phyloP scores from a whole-genome alignment of 805 yeast species.

The Priceomyces fermenticarens region DNA sequence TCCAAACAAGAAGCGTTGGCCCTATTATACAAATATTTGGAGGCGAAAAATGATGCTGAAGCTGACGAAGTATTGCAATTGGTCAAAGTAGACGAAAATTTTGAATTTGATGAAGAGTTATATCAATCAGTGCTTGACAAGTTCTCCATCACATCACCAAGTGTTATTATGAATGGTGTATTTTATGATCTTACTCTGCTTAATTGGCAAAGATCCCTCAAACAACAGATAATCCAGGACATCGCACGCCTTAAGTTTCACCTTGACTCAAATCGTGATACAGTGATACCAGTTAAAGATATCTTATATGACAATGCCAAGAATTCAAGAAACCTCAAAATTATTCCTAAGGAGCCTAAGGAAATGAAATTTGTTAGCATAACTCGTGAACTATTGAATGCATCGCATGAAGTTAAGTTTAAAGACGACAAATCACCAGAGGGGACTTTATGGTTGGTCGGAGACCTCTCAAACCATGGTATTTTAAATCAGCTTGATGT shows the following conservation, averaged over 20 bases:
- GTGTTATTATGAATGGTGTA: slow-evolving; percentile 72
- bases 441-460: slow-evolving; percentile 55
- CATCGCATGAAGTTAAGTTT: slow-evolving; percentile 19
- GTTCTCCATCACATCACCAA: slow-evolving; percentile 43
- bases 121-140: slow-evolving; percentile 20
- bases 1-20: slow-evolving; percentile 35
- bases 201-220: slow-evolving; percentile 55
- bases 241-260: slow-evolving; percentile 28
- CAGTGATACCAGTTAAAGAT: slow-evolving; percentile 31
- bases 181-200: slow-evolving; percentile 47
- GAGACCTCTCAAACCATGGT: slow-evolving; percentile 43
- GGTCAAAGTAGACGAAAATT: slow-evolving; percentile 15
- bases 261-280: slow-evolving; percentile 19
- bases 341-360: slow-evolving; percentile 32
- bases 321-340: slow-evolving; percentile 41
- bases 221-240: slow-evolving; percentile 57
- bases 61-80: slow-evolving; percentile 18
- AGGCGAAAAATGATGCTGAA: slow-evolving; percentile 21
- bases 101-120: slow-evolving; percentile 12
- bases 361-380: slow-evolving; percentile 30
- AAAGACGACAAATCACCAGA: slow-evolving; percentile 18
- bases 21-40: slow-evolving; percentile 35
- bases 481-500: slow-evolving; percentile 45
- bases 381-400: slow-evolving; percentile 20
- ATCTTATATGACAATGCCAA: slow-evolving; percentile 43